Base-by-base conservation (phyloP, 768 basidiomycete species). In the Pleurotus eryngii region DNA sequence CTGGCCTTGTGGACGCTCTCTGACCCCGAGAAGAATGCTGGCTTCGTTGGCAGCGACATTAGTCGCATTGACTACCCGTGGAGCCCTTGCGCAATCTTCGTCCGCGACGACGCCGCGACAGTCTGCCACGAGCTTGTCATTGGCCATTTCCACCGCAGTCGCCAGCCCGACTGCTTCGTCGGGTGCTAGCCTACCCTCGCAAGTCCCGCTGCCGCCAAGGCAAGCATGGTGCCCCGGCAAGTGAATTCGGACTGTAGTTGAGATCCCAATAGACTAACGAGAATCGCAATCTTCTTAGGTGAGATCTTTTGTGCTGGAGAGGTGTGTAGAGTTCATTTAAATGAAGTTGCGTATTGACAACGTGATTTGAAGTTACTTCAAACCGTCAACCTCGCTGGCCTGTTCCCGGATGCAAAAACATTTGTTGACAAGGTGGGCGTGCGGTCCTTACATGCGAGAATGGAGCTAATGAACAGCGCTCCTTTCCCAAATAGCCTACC, bases 351-450 rank as follows among this genome's bases (percentile, higher is more conserved):
- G 63, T 30, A 56, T 60, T 56, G 55, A 56, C 48, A 22, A 63
- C 54, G 47, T 57, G 63, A 42, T 37, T 27, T 38, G 5, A 63
- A 92, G 90, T 65, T 93, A 7, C 76, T 97, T 22, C 93, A 96
- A 81, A 88, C 90, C 1, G 85, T 95, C 59, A 88, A 93, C 68
- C 63, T 96, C 59, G 92, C 93, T 0, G 68, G 79, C 42, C 72
- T 89, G 24, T 97, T 80, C 66, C 68, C 79, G 0, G 95, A 97
- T 70, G 84, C 86, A 46, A 96, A 97, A 73, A 95, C 91, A 0
- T 86, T 96, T 68, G 89, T 90, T 6, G 95, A 96, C 77, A 83
- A 83, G 67, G 79, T 76, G 53, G 30, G 69, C 49, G 51, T 40
- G 40, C 55, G 4, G 4, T 9, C 1, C 4, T 35, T 35, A 35